Conservation (phyloP, 768 basidiomycete species). For the Lentinus tigrinus region DNA sequence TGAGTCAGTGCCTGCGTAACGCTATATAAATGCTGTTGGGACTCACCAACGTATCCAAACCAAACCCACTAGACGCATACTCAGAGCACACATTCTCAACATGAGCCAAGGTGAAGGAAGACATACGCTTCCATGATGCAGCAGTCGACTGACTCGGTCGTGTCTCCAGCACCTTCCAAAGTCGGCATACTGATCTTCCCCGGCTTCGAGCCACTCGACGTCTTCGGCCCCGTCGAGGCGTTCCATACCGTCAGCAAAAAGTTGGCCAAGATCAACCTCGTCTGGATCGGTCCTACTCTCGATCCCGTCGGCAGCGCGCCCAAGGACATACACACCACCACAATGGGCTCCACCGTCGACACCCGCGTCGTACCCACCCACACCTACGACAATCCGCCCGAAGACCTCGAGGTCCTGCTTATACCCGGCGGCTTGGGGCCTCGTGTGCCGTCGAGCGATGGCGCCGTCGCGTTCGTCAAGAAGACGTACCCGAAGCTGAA, state of each 20-base stretch:
- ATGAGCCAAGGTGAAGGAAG: too few species aligned
- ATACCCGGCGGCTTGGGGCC: background rate
- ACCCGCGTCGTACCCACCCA: background rate
- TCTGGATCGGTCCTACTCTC: background rate
- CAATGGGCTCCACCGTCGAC: background rate
- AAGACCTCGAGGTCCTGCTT: background rate
- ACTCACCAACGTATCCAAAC: too few species aligned
- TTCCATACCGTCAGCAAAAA: background rate
- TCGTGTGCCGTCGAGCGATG: background rate
- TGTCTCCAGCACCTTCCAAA: background rate
- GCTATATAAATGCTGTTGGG: too few species aligned
- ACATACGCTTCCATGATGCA: too few species aligned
- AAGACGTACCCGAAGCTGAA: slow-evolving; percentile 12
- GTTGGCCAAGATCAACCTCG: background rate
- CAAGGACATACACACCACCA: background rate
- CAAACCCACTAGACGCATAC: too few species aligned
- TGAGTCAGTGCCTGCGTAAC: too few species aligned
- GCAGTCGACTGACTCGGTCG: too few species aligned
- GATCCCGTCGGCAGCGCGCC: background rate
- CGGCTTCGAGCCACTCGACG: slow-evolving; percentile 1
- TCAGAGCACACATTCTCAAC: too few species aligned
- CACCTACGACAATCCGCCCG: background rate
- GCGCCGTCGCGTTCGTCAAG: background rate
- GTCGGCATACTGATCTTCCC: background rate
- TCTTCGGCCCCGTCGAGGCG: background rate